Evolutionary conservation across 352 stramenopile genomes (phyloP).

Genomic region (Thraustochytrium sp.): DNA sequence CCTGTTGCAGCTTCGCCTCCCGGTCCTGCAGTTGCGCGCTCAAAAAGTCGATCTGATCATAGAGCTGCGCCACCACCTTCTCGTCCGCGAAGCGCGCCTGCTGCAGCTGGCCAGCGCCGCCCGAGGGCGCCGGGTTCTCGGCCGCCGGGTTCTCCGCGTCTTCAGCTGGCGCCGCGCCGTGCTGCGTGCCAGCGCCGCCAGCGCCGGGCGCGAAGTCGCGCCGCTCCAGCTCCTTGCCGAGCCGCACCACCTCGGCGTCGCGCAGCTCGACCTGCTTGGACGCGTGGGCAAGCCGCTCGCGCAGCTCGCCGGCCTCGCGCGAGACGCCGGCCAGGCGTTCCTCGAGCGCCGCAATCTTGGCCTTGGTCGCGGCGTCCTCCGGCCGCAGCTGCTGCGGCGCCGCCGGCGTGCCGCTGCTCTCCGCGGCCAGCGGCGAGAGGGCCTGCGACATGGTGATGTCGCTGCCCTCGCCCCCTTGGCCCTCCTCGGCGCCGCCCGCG

Average conservation of each 20-base stretch:
- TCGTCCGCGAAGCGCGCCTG: slow-evolving; percentile 42
- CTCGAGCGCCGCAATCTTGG: neutral
- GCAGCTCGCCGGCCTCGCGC: slow-evolving; percentile 43
- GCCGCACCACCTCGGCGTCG: slow-evolving; percentile 49
- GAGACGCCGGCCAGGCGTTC: neutral
- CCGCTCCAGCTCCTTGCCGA: slow-evolving; percentile 37
- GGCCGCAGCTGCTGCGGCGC: neutral
- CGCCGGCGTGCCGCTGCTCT: neutral
- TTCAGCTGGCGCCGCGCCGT: neutral
- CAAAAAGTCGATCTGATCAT: slow-evolving; percentile 55
- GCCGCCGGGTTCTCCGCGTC: slow-evolving; percentile 30
- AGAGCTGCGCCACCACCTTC: slow-evolving; percentile 53
- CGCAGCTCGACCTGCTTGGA: slow-evolving; percentile 48
- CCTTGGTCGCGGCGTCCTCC: neutral
- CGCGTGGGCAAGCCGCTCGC: slow-evolving; percentile 37
- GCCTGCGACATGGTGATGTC: neutral
- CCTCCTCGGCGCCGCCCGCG: neutral
- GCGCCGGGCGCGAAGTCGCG: neutral
- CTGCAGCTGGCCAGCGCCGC: neutral
- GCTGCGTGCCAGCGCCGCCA: neutral
- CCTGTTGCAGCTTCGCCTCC: slow-evolving; percentile 49
- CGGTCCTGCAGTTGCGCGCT: slow-evolving; percentile 50
- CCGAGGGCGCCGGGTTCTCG: neutral
- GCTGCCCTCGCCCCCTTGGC: neutral
- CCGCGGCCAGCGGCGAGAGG: too few relatives aligned